Percentiles rank a stretch among this genome's conserved stretches.
Evolutionary conservation across 2,329 filamentous ascomycete species (phyloP).

Genomic region (Aureobasidium sp.): DNA sequence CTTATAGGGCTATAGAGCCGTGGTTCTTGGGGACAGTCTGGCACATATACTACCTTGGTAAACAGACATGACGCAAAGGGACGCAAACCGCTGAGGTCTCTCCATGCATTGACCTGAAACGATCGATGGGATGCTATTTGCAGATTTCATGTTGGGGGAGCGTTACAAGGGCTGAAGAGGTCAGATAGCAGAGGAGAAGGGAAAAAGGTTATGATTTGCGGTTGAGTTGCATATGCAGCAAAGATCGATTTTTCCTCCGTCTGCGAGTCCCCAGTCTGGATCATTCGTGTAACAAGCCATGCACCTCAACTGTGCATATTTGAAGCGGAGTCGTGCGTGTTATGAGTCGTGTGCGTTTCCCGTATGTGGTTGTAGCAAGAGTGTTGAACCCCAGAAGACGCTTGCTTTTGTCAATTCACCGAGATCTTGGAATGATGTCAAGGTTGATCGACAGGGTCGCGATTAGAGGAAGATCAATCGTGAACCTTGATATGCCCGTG

Average conservation of each 20-base stretch:
- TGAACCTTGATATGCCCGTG: background rate
- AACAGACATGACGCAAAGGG: background rate
- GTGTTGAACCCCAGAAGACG: background rate
- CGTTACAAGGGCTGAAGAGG: background rate
- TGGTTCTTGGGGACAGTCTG: background rate
- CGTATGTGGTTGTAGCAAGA: background rate
- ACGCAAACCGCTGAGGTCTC: background rate
- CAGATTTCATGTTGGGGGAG: background rate
- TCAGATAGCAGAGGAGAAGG: background rate
- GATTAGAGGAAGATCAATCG: background rate
- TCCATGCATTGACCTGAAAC: background rate
- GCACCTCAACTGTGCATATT: background rate
- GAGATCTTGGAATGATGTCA: conserved; percentile 5
- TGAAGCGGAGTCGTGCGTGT: background rate
- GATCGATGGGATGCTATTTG: background rate
- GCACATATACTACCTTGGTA: background rate
- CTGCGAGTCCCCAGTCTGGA: too few relatives aligned
- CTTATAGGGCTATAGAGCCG: background rate
- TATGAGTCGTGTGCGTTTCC: background rate
- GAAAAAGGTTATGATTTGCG: background rate
- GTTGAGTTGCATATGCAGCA: background rate
- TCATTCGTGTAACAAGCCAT: background rate
- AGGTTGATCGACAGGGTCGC: background rate
- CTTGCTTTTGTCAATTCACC: background rate
- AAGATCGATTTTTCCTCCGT: background rate